phyloP scores from a whole-genome alignment of 2,329 filamentous ascomycete species.

The Thelonectria olida region DNA sequence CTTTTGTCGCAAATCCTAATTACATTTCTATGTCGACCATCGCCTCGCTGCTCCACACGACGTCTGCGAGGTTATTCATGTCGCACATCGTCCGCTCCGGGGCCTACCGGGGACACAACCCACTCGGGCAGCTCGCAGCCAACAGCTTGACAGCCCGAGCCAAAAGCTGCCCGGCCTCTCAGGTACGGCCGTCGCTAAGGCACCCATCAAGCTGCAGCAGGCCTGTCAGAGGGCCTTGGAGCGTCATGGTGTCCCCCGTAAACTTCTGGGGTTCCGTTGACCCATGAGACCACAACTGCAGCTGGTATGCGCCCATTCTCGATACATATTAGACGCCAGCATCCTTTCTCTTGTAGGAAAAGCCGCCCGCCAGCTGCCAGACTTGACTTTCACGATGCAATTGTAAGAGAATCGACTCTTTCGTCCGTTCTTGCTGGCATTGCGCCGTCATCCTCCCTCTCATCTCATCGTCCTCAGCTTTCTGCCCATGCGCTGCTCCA shows the following conservation, averaged over 20 bases:
- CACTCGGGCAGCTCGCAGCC: not conserved
- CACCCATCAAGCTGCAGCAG: slow-evolving; percentile 5
- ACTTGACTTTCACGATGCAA: not conserved
- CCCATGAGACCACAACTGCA: slow-evolving; percentile 8
- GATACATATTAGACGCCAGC: slow-evolving; percentile 22
- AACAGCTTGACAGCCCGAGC: no score
- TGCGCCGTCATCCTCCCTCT: slow-evolving; percentile 11
- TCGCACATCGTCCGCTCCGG: slow-evolving; percentile 20
- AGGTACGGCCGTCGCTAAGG: not conserved
- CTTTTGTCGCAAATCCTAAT: not conserved
- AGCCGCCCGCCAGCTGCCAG: slow-evolving; percentile 3
- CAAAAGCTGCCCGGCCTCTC: not conserved
- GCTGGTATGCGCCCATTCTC: slow-evolving; percentile 30
- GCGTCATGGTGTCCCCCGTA: not conserved
- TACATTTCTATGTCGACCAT: not conserved
- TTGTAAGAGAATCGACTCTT: not conserved
- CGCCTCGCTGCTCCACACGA: not conserved
- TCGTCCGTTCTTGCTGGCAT: not conserved
- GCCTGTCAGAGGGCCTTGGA: not conserved
- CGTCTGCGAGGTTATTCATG: slow-evolving; percentile 5
- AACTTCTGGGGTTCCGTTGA: not conserved
- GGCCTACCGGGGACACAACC: slow-evolving; percentile 19
- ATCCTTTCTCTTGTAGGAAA: slow-evolving; percentile 11
- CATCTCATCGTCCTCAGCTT: slow-evolving; percentile 16
- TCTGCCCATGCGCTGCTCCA: slow-evolving; percentile 11